These are phyloP conservation scores for Casuarina equisetifolia DNA, from an alignment of 306 rosid species.

Conservation along the genomic window DNA sequence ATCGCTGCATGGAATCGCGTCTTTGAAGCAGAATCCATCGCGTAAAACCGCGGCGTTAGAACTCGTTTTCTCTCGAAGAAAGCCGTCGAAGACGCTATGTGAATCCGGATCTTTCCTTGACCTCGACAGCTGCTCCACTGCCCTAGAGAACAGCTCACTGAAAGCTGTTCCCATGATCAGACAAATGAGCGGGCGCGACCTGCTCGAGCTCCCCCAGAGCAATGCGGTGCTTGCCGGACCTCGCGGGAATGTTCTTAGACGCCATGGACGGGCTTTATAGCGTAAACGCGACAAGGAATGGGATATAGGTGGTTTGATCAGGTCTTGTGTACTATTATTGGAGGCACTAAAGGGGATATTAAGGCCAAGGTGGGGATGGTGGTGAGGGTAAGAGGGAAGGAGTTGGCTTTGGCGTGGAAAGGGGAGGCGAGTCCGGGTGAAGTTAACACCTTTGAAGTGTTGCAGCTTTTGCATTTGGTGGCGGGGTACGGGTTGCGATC, in stretches of 20 bases:
- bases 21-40: too few relatives aligned
- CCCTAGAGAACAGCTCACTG: slow-evolving; percentile 45
- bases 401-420: slow-evolving; percentile 55
- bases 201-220: slow-evolving; percentile 55
- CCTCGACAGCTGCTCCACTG: slow-evolving; percentile 62
- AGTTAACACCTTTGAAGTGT: slow-evolving; percentile 37
- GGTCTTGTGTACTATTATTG: slow-evolving; percentile 55
- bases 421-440: slow-evolving; percentile 31
- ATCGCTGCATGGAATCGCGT: too few relatives aligned
- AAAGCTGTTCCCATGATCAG: slow-evolving; percentile 14
- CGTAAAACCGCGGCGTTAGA: neutral
- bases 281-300: slow-evolving; percentile 10
- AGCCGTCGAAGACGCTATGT: neutral
- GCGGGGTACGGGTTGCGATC: slow-evolving; percentile 52
- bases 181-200: slow-evolving; percentile 35
- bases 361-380: slow-evolving; percentile 36
- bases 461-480: slow-evolving; percentile 64
- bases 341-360: slow-evolving; percentile 41
- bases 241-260: slow-evolving; percentile 51
- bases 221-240: slow-evolving; percentile 44
- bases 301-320: slow-evolving; percentile 40
- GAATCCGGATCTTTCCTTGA: slow-evolving; percentile 7
- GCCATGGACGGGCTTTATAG: slow-evolving; percentile 58
- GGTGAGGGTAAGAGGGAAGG: slow-evolving; percentile 51
- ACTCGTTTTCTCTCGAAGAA: neutral